phyloP scores from a whole-genome alignment of 129 eudicot genomes.

The Silybum marianum region DNA sequence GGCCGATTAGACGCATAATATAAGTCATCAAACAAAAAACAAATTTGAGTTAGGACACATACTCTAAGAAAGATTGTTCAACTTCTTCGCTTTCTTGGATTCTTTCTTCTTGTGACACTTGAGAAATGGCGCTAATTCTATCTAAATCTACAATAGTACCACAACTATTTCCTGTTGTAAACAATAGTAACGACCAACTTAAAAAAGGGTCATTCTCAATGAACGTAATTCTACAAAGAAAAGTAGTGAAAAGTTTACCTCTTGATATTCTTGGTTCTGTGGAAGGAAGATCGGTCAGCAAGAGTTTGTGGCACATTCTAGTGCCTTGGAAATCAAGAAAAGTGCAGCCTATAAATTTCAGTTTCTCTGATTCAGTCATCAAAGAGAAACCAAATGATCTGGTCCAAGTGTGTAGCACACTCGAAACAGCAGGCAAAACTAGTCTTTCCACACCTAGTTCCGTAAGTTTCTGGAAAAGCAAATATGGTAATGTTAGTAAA shows the following conservation, averaged over 20 bases:
- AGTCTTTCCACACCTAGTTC: slow-evolving; percentile 80
- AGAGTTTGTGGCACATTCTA: slow-evolving; percentile 73
- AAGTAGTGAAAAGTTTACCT: slow-evolving; percentile 33
- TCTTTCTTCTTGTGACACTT: slow-evolving; percentile 53
- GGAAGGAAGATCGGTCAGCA: slow-evolving; percentile 30
- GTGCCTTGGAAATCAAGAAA: slow-evolving; percentile 92
- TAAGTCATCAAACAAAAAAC: not conserved
- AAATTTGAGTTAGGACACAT: slow-evolving; percentile 21
- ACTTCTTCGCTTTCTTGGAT: slow-evolving; percentile 37
- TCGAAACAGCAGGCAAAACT: slow-evolving; percentile 81
- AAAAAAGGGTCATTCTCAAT: not conserved
- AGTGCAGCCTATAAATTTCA: slow-evolving; percentile 45
- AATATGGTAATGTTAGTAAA: not conserved
- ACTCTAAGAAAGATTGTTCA: slow-evolving; percentile 40
- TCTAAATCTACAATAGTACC: slow-evolving; percentile 34
- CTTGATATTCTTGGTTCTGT: slow-evolving; percentile 26
- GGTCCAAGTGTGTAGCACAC: slow-evolving; percentile 74
- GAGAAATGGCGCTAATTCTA: slow-evolving; percentile 47
- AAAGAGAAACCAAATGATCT: slow-evolving; percentile 71
- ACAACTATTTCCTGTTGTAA: slow-evolving; percentile 33
- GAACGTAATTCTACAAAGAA: not conserved
- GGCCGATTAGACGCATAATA: not conserved
- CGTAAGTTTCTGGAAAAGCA: slow-evolving; percentile 48
- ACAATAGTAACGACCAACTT: not conserved
- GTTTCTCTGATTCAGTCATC: slow-evolving; percentile 61